Conservation (phyloP, 1,284 basidiomycete genomes). For the Naganishia liquefaciens region DNA sequence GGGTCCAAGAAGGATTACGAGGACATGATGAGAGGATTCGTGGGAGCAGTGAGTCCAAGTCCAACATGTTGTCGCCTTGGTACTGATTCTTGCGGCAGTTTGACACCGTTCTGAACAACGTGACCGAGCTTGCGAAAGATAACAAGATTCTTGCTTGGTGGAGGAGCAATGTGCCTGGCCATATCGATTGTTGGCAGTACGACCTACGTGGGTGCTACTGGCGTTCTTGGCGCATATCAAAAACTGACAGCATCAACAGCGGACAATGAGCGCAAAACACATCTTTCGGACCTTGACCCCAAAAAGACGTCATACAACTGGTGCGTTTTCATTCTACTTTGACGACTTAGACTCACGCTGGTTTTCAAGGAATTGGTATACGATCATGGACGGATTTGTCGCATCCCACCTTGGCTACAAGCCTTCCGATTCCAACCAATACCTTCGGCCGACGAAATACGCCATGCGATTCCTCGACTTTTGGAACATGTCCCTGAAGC, state of each 20-base stretch:
- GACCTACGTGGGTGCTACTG: slow-evolving; percentile 24
- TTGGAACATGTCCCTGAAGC: slow-evolving; percentile 20
- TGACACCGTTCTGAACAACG: slow-evolving; percentile 2
- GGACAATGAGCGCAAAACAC: not conserved
- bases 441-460: slow-evolving; percentile 6
- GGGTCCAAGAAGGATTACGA: not conserved
- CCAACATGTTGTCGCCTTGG: too few species aligned
- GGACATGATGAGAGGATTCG: slow-evolving; percentile 14
- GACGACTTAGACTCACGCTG: not conserved
- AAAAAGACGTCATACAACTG: not conserved
- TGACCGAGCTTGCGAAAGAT: slow-evolving; percentile 11
- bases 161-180: slow-evolving; percentile 17
- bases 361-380: slow-evolving; percentile 4
- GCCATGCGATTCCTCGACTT: slow-evolving; percentile 29
- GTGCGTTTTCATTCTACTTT: not conserved
- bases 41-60: slow-evolving; percentile 11
- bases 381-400: slow-evolving; percentile 12
- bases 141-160: slow-evolving; percentile 25
- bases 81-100: slow-evolving; percentile 6
- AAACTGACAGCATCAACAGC: not conserved
- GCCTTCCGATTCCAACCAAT: slow-evolving; percentile 17
- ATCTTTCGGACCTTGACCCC: not conserved
- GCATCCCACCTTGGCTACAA: slow-evolving; percentile 22
- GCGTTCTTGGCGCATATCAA: not conserved
- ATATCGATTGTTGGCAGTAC: slow-evolving; percentile 29